Evolutionary conservation across 495 filamentous ascomycete genomes (phyloP).

Genomic region (Aspergillus ostianus): DNA sequence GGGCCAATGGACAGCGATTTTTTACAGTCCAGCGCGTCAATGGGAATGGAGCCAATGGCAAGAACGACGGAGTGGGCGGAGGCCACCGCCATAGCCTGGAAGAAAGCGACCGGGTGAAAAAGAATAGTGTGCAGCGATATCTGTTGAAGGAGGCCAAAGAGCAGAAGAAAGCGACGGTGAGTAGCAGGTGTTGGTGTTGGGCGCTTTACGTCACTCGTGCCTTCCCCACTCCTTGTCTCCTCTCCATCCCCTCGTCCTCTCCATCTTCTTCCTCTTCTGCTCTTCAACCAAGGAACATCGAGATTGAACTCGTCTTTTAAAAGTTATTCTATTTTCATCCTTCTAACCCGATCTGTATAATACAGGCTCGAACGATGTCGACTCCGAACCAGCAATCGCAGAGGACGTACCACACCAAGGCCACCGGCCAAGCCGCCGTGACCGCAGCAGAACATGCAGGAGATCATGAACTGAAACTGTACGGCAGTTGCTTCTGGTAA

Average conservation of each 20-base stretch:
- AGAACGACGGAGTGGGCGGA: constrained; percentile 62
- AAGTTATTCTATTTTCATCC: constrained; percentile 3
- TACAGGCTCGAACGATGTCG: constrained; percentile 43
- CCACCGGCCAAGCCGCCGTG: constrained; percentile 69
- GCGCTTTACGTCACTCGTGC: constrained; percentile 1
- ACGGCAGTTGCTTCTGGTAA: constrained; percentile 88
- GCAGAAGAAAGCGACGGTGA: constrained; percentile 61
- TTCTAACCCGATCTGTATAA: constrained; percentile 7
- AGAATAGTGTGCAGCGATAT: constrained; percentile 72
- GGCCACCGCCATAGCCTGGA: constrained; percentile 73
- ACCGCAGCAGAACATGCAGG: constrained; percentile 73
- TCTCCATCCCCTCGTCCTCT: neutral
- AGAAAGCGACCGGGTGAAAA: constrained; percentile 83
- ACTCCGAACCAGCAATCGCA: constrained; percentile 44
- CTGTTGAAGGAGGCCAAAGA: constrained; percentile 67
- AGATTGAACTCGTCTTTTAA: neutral
- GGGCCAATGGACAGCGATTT: constrained; percentile 52
- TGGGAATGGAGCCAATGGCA: constrained; percentile 72
- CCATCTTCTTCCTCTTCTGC: neutral
- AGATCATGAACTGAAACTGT: constrained; percentile 75
- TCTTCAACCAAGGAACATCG: neutral
- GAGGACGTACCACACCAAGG: constrained; percentile 80
- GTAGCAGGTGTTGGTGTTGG: constrained; percentile 13
- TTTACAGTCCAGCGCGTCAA: constrained; percentile 77
- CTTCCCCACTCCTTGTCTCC: neutral